A percentile compares a stretch with the other conserved stretches of the same genome.
Conservation (phyloP, 768 basidiomycete genomes). For the Suillus subluteus region DNA sequence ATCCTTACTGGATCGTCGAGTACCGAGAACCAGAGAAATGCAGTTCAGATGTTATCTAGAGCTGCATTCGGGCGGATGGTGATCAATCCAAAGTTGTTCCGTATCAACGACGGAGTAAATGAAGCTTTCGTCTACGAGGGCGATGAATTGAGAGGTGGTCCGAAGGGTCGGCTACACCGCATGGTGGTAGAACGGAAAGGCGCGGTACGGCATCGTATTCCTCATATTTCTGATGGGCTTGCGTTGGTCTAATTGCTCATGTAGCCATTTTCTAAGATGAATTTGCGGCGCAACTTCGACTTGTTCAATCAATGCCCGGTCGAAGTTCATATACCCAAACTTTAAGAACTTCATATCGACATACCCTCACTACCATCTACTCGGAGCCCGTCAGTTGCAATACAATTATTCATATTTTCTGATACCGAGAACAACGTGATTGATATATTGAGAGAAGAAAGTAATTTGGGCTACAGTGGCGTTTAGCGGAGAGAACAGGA, state of each 20-base stretch:
- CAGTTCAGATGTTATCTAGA: slow-evolving; percentile 48
- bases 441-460: not conserved
- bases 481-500: not conserved
- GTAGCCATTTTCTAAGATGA: slow-evolving; percentile 54
- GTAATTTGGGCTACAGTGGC: slow-evolving; percentile 5
- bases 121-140: slow-evolving; percentile 66
- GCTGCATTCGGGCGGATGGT: slow-evolving; percentile 66
- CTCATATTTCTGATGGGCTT: slow-evolving; percentile 27
- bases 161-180: slow-evolving; percentile 62
- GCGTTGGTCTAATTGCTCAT: slow-evolving; percentile 6
- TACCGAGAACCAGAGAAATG: slow-evolving; percentile 49
- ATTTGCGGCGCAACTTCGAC: slow-evolving; percentile 65
- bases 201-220: slow-evolving; percentile 41
- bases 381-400: not conserved
- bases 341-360: not conserved
- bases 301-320: slow-evolving; percentile 50
- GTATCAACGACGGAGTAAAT: slow-evolving; percentile 46
- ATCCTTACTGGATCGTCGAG: slow-evolving; percentile 48
- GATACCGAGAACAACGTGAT: not conserved
- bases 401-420: not conserved
- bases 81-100: slow-evolving; percentile 52
- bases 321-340: slow-evolving; percentile 1
- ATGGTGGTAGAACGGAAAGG: slow-evolving; percentile 50
- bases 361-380: not conserved
- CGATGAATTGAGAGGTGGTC: slow-evolving; percentile 68